Percentiles rank a stretch among this genome's conserved stretches.
Evolutionary conservation across 148 eudicot genomes (phyloP).

Genomic region (Camellia lanceoleosa): DNA sequence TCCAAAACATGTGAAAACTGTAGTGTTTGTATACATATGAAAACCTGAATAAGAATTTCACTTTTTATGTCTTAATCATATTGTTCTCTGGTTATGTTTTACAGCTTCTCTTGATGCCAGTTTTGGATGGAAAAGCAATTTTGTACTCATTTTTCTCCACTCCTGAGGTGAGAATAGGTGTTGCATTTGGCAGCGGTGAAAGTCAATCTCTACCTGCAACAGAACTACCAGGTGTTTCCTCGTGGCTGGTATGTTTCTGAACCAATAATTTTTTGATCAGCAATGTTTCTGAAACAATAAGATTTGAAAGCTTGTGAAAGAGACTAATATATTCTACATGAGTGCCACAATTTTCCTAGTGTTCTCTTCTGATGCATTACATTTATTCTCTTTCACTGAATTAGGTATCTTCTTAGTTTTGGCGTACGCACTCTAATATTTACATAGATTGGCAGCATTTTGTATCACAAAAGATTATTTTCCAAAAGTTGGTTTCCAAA

Average conservation of each 20-base stretch:
- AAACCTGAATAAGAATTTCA: neutral
- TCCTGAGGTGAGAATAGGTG: slow-evolving; percentile 86
- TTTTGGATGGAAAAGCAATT: slow-evolving; percentile 81
- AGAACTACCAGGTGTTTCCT: slow-evolving; percentile 86
- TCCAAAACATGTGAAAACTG: slow-evolving; percentile 1
- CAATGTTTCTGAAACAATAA: slow-evolving; percentile 10
- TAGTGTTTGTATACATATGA: neutral
- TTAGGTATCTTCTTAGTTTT: neutral
- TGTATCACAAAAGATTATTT: neutral
- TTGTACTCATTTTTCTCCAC: slow-evolving; percentile 74
- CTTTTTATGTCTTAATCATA: neutral
- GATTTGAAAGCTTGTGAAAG: neutral
- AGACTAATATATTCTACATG: neutral
- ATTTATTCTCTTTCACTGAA: neutral
- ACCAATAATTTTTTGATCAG: neutral
- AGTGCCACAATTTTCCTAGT: neutral
- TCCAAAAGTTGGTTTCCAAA: neutral
- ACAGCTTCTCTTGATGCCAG: slow-evolving; percentile 85
- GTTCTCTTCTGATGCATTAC: neutral
- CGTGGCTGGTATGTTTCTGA: slow-evolving; percentile 79
- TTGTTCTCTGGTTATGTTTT: slow-evolving; percentile 1
- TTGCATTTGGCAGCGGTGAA: slow-evolving; percentile 91
- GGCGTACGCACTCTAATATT: neutral
- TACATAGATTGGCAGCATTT: neutral
- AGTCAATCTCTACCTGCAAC: slow-evolving; percentile 92